Percentiles rank a stretch among this genome's conserved stretches.
These are phyloP conservation scores for Fragaria vesca DNA, from an alignment of 306 rosid species.

Conservation along the genomic window DNA sequence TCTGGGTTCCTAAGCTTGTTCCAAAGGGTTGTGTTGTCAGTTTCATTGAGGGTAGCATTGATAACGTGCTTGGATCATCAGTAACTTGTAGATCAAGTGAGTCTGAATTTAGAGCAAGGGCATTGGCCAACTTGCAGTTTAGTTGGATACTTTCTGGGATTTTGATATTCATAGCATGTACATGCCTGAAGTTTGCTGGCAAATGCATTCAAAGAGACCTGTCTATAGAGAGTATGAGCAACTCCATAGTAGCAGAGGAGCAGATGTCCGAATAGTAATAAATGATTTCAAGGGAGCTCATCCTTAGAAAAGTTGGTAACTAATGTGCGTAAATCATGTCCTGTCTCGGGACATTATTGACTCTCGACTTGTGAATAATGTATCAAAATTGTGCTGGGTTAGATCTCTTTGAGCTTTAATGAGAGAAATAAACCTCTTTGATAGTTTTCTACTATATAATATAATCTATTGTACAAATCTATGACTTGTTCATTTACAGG, in stretches of 20 bases:
- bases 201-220: conserved; percentile 37
- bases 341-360: not conserved
- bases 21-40: conserved; percentile 63
- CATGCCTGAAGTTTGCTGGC: conserved; percentile 53
- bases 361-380: not conserved
- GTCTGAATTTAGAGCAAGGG: conserved; percentile 71
- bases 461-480: not conserved
- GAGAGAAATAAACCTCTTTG: not conserved
- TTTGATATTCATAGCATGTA: conserved; percentile 50
- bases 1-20: conserved; percentile 65
- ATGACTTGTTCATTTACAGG: not conserved
- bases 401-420: not conserved
- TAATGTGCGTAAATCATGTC: conserved; percentile 1
- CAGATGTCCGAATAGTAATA: conserved; percentile 39
- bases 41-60: conserved; percentile 22
- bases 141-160: conserved; percentile 78
- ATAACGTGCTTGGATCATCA: conserved; percentile 62
- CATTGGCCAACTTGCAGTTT: conserved; percentile 83
- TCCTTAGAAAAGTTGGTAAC: conserved; percentile 17
- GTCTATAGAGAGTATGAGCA: conserved; percentile 65
- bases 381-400: not conserved
- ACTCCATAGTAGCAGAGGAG: conserved; percentile 49
- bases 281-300: conserved; percentile 50
- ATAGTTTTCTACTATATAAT: not conserved
- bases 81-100: conserved; percentile 56